Evolutionary conservation across 2,329 filamentous ascomycete species (phyloP).

Genomic region (Emergomyces orientalis): DNA sequence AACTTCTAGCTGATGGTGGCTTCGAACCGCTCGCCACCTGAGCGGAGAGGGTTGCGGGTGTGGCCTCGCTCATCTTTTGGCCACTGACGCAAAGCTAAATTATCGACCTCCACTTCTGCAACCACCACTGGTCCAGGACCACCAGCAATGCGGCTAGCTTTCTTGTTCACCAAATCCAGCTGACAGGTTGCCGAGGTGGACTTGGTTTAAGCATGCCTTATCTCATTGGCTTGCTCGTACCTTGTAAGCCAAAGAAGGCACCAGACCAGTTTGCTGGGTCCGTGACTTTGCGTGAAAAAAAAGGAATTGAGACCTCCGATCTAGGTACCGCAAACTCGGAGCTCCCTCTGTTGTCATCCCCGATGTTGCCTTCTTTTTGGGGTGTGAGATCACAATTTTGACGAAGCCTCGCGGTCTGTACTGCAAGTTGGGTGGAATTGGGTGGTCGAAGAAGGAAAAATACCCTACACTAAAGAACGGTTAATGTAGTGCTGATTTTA

Average conservation of each 20-base stretch:
- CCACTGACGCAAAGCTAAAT: not conserved
- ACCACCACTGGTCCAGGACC: not conserved
- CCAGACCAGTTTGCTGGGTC: constrained; percentile 3
- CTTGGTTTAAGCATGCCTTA: not conserved
- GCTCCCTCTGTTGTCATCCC: not conserved
- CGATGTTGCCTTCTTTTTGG: not conserved
- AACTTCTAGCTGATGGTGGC: not conserved
- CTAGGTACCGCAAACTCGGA: not conserved
- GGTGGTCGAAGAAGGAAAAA: not conserved
- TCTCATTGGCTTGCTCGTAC: not conserved
- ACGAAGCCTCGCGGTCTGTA: not conserved
- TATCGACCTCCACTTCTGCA: not conserved
- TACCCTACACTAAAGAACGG: not conserved
- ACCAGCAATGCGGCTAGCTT: not conserved
- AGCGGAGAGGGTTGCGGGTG: constrained; percentile 6
- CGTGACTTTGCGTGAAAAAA: not conserved
- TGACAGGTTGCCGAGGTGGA: not conserved
- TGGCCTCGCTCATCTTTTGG: not conserved
- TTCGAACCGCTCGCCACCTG: not conserved
- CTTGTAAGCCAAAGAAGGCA: not conserved
- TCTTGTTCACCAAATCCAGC: not conserved
- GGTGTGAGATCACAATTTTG: not conserved
- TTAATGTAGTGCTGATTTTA: not conserved
- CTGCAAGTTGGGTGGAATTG: not conserved
- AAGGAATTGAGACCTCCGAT: not conserved